phyloP scores from a whole-genome alignment of 139 green algal genomes.

The Tetradesmus obliquus region DNA sequence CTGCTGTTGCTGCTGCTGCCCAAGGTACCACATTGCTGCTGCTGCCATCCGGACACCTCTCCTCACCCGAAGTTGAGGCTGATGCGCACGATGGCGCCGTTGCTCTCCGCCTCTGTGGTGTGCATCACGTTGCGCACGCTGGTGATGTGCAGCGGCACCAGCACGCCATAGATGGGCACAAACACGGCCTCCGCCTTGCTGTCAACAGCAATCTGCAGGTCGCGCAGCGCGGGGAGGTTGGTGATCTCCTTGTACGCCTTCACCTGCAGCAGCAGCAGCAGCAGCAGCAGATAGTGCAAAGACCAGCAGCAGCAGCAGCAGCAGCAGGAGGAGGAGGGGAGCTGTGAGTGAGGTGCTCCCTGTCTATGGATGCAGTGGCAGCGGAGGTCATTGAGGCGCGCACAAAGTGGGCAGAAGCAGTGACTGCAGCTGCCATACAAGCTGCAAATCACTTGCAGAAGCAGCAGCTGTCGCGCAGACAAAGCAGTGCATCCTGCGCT shows the following conservation, averaged over 20 bases:
- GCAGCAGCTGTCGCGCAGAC: too few species aligned
- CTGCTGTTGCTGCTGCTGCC: not conserved
- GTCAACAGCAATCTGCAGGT: slow-evolving; percentile 80
- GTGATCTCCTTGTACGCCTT: slow-evolving; percentile 79
- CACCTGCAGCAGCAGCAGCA: slow-evolving; percentile 63
- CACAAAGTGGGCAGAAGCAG: too few species aligned
- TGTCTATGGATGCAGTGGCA: too few species aligned
- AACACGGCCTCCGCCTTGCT: slow-evolving; percentile 86
- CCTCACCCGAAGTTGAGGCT: slow-evolving; percentile 91
- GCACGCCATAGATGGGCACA: slow-evolving; percentile 95
- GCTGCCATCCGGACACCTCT: not conserved
- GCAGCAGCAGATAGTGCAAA: not conserved
- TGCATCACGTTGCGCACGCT: slow-evolving; percentile 90
- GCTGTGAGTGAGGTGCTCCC: too few species aligned
- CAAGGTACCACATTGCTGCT: too few species aligned
- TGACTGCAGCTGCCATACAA: too few species aligned
- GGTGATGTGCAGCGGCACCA: slow-evolving; percentile 98
- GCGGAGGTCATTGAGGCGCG: too few species aligned
- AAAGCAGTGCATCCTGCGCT: too few species aligned
- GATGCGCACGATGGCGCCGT: slow-evolving; percentile 89
- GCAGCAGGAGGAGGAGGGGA: not conserved
- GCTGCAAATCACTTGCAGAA: too few species aligned
- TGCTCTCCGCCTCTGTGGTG: slow-evolving; percentile 80
- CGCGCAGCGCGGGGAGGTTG: slow-evolving; percentile 75
- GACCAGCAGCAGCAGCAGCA: not conserved